These are phyloP conservation scores for Gastrodia elata DNA, from an alignment of 106 monocot genomes.

Conservation along the genomic window DNA sequence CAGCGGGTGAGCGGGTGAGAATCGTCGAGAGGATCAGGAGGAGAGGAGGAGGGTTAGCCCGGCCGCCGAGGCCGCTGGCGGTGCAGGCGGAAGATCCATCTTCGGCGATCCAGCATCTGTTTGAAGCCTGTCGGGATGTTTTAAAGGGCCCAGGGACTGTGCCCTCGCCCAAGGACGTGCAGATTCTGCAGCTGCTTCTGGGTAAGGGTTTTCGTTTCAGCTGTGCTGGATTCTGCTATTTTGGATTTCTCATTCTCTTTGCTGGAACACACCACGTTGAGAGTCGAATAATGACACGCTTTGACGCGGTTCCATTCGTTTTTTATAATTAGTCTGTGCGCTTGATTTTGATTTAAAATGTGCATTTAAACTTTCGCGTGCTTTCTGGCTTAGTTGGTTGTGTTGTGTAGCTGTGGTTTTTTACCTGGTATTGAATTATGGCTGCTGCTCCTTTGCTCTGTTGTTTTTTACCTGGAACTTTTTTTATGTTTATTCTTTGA, in stretches of 20 bases:
- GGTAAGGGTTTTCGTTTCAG: slow-evolving; percentile 22
- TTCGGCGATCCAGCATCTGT: slow-evolving; percentile 51
- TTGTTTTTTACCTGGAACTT: background rate
- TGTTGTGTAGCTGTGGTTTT: background rate
- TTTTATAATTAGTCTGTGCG: background rate
- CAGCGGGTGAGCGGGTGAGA: background rate
- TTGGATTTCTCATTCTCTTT: background rate
- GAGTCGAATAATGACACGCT: background rate
- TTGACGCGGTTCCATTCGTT: background rate
- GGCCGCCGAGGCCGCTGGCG: slow-evolving; percentile 14
- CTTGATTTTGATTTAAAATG: background rate
- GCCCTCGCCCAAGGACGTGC: slow-evolving; percentile 44
- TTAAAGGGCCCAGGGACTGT: slow-evolving; percentile 71
- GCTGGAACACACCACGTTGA: background rate
- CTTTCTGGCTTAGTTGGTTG: background rate
- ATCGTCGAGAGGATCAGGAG: slow-evolving; percentile 8
- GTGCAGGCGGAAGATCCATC: slow-evolving; percentile 21
- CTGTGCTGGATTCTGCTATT: slow-evolving; percentile 2
- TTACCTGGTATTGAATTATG: background rate
- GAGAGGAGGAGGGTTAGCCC: background rate
- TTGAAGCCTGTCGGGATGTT: slow-evolving; percentile 35
- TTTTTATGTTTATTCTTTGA: background rate
- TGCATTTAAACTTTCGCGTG: background rate
- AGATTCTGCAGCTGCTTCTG: slow-evolving; percentile 29
- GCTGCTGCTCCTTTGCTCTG: background rate